These are phyloP conservation scores for Ophiobolus disseminans DNA, from an alignment of 2,329 filamentous ascomycete species.

Conservation along the genomic window DNA sequence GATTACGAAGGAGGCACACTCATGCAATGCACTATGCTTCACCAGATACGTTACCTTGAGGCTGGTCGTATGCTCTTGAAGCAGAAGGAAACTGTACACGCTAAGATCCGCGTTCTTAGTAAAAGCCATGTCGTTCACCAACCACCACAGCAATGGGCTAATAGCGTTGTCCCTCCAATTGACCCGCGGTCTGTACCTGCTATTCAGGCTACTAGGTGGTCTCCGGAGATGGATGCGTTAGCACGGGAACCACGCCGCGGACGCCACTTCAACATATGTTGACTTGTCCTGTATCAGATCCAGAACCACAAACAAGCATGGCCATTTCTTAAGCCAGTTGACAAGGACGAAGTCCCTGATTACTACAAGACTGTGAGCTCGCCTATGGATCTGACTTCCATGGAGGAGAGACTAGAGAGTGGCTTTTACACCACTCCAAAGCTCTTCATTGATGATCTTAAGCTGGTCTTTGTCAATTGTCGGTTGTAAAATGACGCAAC, in stretches of 20 bases:
- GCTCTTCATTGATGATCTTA: slow-evolving; percentile 87
- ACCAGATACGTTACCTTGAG: slow-evolving; percentile 91
- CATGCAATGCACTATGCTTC: slow-evolving; percentile 98
- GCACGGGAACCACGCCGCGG: slow-evolving; percentile 92
- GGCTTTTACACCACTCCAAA: slow-evolving; percentile 92
- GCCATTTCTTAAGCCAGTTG: slow-evolving; percentile 93
- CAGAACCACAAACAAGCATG: slow-evolving; percentile 91
- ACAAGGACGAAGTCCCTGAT: slow-evolving; percentile 91
- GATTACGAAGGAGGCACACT: slow-evolving; percentile 98
- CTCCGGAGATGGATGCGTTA: slow-evolving; percentile 94
- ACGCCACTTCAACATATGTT: slow-evolving; percentile 91
- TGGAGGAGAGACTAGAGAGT: slow-evolving; percentile 92
- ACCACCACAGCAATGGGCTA: slow-evolving; percentile 85
- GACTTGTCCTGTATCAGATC: slow-evolving; percentile 90
- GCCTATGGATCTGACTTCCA: slow-evolving; percentile 93
- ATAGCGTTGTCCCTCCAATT: slow-evolving; percentile 68
- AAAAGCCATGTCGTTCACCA: slow-evolving; percentile 85
- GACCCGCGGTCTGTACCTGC: slow-evolving; percentile 85
- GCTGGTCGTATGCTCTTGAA: slow-evolving; percentile 91
- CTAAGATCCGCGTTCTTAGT: slow-evolving; percentile 90
- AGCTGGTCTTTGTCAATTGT: slow-evolving; percentile 92
- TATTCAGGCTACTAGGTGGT: slow-evolving; percentile 90
- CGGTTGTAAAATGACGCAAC: slow-evolving; percentile 94
- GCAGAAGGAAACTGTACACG: slow-evolving; percentile 92
- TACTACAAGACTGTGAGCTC: slow-evolving; percentile 98